Conservation (phyloP, 1,284 basidiomycete species). For the Tilletia caries region DNA sequence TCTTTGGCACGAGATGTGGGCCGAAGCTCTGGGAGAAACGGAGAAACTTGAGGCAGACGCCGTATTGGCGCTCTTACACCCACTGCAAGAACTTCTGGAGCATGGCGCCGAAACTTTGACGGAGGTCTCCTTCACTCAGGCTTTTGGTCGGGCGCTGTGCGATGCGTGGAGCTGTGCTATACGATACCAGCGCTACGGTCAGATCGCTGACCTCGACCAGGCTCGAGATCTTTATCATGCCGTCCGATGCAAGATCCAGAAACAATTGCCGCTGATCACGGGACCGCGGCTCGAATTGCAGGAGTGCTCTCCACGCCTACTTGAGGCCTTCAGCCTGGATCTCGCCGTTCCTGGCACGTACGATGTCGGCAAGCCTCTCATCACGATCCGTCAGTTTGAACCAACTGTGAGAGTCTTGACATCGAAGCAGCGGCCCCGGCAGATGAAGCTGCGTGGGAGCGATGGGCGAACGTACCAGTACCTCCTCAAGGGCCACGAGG, state of each 20-base stretch:
- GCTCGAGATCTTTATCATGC: slow-evolving; percentile 99
- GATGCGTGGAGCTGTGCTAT: slow-evolving; percentile 92
- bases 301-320: slow-evolving; percentile 89
- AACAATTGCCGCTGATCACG: slow-evolving; percentile 83
- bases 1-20: slow-evolving; percentile 98
- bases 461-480: slow-evolving; percentile 95
- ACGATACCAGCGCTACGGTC: slow-evolving; percentile 80
- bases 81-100: slow-evolving; percentile 89
- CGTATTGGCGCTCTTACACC: slow-evolving; percentile 93
- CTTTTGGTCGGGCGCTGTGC: slow-evolving; percentile 85
- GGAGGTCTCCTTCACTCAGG: slow-evolving; percentile 92
- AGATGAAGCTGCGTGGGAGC: slow-evolving; percentile 80
- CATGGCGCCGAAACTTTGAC: slow-evolving; percentile 92
- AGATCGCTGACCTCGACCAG: slow-evolving; percentile 82
- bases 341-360: slow-evolving; percentile 96
- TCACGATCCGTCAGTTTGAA: slow-evolving; percentile 71
- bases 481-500: slow-evolving; percentile 94
- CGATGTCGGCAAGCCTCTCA: slow-evolving; percentile 79
- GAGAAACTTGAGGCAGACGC: slow-evolving; percentile 93
- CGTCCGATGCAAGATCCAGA: slow-evolving; percentile 92
- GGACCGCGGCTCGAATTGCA: slow-evolving; percentile 79
- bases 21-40: slow-evolving; percentile 96
- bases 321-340: slow-evolving; percentile 84
- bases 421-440: slow-evolving; percentile 95
- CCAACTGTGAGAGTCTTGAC: slow-evolving; percentile 69